phyloP scores from a whole-genome alignment of 805 yeast species.

The Saccharomycodes ludwigii region DNA sequence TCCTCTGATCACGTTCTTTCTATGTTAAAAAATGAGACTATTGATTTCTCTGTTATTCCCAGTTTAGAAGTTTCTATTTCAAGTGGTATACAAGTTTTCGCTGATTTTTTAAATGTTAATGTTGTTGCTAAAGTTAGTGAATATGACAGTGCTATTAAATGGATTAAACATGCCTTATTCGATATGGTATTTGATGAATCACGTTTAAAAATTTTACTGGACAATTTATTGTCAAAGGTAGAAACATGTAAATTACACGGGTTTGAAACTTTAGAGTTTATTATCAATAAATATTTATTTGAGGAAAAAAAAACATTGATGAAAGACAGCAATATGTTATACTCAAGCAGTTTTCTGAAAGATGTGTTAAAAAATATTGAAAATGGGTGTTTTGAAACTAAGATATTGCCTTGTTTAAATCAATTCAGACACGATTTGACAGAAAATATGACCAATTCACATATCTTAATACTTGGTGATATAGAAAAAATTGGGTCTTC shows the following conservation, averaged over 20 bases:
- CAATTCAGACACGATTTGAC: conserved; percentile 41
- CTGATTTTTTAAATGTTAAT: conserved; percentile 53
- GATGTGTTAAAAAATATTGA: conserved; percentile 37
- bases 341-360: conserved; percentile 46
- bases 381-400: conserved; percentile 34
- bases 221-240: no score
- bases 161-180: conserved; percentile 59
- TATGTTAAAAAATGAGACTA: conserved; percentile 57
- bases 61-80: conserved; percentile 40
- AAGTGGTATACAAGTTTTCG: conserved; percentile 45
- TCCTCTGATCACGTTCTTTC: conserved; percentile 67
- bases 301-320: conserved; percentile 57
- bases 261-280: no score
- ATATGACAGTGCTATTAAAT: conserved; percentile 56
- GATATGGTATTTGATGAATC: conserved; percentile 58
- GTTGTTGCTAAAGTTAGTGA: conserved; percentile 49
- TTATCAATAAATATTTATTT: no score
- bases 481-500: conserved; percentile 28
- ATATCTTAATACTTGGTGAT: conserved; percentile 64
- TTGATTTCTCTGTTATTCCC: no score
- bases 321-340: conserved; percentile 52
- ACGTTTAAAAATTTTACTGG: conserved; percentile 49
- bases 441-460: conserved; percentile 41
- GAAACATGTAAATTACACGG: no score
- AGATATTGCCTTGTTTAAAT: conserved; percentile 22